A percentile compares a stretch with the other conserved stretches of the same genome.
Conservation (phyloP, 257 asterid species). For the Petunia secreta region DNA sequence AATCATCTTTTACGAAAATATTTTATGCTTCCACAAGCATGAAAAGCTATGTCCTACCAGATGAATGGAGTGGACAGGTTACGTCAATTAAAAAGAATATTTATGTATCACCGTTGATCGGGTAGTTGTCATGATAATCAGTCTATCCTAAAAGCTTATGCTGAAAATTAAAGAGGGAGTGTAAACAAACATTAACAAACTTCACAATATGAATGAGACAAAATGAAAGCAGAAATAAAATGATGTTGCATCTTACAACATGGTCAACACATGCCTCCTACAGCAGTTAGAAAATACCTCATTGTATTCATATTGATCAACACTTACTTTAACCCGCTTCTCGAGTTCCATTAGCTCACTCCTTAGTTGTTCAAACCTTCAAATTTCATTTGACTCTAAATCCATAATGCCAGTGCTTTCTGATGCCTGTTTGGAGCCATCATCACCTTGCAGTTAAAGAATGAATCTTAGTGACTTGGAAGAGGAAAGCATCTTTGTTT, state of each 20-base stretch:
- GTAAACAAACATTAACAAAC: background rate
- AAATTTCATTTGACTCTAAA: slow-evolving; percentile 67
- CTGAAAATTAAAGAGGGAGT: background rate
- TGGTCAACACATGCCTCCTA: slow-evolving; percentile 19
- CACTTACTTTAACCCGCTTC: slow-evolving; percentile 82
- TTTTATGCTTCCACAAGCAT: slow-evolving; percentile 7
- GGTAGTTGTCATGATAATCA: slow-evolving; percentile 1
- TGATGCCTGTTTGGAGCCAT: slow-evolving; percentile 46
- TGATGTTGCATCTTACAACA: background rate
- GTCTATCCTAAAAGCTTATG: background rate
- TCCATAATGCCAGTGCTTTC: slow-evolving; percentile 43
- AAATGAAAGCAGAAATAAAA: slow-evolving; percentile 22
- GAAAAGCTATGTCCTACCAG: background rate
- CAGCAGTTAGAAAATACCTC: slow-evolving; percentile 54
- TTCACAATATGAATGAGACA: background rate
- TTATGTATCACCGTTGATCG: background rate
- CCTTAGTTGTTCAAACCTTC: slow-evolving; percentile 76
- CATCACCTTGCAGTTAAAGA: slow-evolving; percentile 51
- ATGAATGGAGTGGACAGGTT: slow-evolving; percentile 5
- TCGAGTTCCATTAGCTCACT: slow-evolving; percentile 88
- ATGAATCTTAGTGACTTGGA: slow-evolving; percentile 13
- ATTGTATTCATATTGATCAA: slow-evolving; percentile 56
- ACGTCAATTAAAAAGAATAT: background rate
- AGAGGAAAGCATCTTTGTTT: slow-evolving; percentile 9
- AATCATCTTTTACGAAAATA: background rate